A percentile compares a stretch with the other conserved stretches of the same genome.
phyloP scores from a whole-genome alignment of 2,329 filamentous ascomycete species.

The Bipolaris zeicola region DNA sequence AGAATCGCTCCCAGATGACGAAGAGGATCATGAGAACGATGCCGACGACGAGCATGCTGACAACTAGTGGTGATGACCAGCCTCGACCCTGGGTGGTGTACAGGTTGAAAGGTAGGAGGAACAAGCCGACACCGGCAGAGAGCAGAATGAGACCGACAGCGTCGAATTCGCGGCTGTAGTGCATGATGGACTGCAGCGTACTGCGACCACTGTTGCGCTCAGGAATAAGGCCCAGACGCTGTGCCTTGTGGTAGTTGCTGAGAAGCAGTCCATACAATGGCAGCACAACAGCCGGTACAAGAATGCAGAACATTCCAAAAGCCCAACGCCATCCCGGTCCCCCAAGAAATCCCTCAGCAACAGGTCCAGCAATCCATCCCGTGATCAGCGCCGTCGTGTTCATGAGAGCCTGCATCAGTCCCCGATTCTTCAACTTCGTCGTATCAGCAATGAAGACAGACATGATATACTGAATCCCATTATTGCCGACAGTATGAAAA shows the following conservation, averaged over 20 bases:
- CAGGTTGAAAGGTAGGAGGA: constrained; percentile 70
- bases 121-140: constrained; percentile 63
- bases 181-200: constrained; percentile 51
- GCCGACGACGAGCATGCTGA: constrained; percentile 45
- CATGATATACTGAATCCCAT: constrained; percentile 56
- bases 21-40: constrained; percentile 43
- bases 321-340: constrained; percentile 67
- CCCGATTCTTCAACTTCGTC: constrained; percentile 66
- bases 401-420: constrained; percentile 61
- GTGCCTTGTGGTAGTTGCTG: constrained; percentile 64
- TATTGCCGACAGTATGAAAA: constrained; percentile 66
- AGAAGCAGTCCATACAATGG: constrained; percentile 63
- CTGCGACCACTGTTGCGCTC: constrained; percentile 53
- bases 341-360: constrained; percentile 47
- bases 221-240: constrained; percentile 57
- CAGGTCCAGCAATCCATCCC: constrained; percentile 25
- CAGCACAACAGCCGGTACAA: constrained; percentile 63
- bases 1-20: constrained; percentile 45
- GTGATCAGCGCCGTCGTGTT: constrained; percentile 29
- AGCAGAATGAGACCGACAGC: constrained; percentile 64
- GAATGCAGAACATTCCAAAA: constrained; percentile 68
- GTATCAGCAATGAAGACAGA: constrained; percentile 70
- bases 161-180: constrained; percentile 68
- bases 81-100: constrained; percentile 28
- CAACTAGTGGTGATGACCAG: constrained; percentile 38